Percentiles rank a stretch among this genome's conserved stretches.
phyloP scores from a whole-genome alignment of 2,329 filamentous ascomycete species.

The Pseudopithomyces chartarum region DNA sequence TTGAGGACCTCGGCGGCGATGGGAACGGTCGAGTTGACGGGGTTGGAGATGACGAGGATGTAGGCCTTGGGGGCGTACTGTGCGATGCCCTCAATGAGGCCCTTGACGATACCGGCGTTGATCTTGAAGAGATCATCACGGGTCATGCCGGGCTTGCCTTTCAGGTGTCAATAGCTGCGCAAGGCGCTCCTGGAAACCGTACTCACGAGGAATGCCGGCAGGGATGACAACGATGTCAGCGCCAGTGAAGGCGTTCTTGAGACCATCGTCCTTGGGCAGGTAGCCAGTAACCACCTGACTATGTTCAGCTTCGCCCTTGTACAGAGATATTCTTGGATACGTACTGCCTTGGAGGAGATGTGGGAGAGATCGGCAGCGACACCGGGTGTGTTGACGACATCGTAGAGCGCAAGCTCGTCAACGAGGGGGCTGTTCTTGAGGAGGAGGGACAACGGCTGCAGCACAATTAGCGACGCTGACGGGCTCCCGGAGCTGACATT shows the following conservation, averaged over 20 bases:
- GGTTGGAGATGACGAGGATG: slow-evolving; percentile 98
- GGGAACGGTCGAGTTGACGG: slow-evolving; percentile 98
- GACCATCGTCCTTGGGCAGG: slow-evolving; percentile 81
- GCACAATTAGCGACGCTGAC: slow-evolving; percentile 9
- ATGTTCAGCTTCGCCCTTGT: slow-evolving; percentile 20
- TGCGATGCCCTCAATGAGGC: slow-evolving; percentile 84
- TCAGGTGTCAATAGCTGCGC: slow-evolving; percentile 20
- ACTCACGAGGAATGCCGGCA: slow-evolving; percentile 90
- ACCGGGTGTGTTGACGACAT: slow-evolving; percentile 98
- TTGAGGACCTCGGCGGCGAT: slow-evolving; percentile 98
- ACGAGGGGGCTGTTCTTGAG: slow-evolving; percentile 88
- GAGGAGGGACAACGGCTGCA: slow-evolving; percentile 90
- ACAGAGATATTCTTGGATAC: slow-evolving; percentile 37
- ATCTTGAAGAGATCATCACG: slow-evolving; percentile 99
- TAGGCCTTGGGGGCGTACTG: slow-evolving; percentile 91
- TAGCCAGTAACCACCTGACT: slow-evolving; percentile 78
- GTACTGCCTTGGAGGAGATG: slow-evolving; percentile 86
- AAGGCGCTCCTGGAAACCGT: not conserved
- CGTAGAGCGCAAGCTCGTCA: slow-evolving; percentile 93
- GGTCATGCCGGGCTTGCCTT: slow-evolving; percentile 99
- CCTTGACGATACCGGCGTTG: slow-evolving; percentile 97
- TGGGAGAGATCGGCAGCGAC: slow-evolving; percentile 96
- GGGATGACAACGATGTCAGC: slow-evolving; percentile 97
- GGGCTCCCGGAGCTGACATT: slow-evolving; percentile 1
- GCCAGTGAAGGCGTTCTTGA: slow-evolving; percentile 86